Evolutionary conservation across 768 basidiomycete genomes (phyloP).

Genomic region (Kondoa malvinella): DNA sequence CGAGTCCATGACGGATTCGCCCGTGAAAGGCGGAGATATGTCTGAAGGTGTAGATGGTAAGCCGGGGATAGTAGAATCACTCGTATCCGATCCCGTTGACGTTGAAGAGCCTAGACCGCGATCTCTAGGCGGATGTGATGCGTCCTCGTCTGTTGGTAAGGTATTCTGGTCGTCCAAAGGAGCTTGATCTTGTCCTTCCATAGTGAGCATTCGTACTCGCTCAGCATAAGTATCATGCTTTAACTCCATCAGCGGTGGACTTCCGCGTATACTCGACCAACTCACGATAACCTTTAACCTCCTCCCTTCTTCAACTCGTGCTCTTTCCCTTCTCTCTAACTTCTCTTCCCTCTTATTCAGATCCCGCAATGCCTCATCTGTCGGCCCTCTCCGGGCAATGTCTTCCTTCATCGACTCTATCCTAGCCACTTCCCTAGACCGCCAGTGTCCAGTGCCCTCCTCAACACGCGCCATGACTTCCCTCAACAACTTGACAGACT

Average conservation of each 20-base stretch:
- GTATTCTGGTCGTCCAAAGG: neutral
- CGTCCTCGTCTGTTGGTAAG: neutral
- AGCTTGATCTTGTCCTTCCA: neutral
- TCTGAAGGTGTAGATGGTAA: neutral
- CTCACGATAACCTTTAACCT: constrained; percentile 74
- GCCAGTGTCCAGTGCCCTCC: constrained; percentile 42
- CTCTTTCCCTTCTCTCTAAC: constrained; percentile 54
- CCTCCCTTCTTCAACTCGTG: constrained; percentile 76
- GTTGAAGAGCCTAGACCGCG: neutral
- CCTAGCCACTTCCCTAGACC: constrained; percentile 5
- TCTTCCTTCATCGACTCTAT: constrained; percentile 32
- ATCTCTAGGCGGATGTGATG: neutral
- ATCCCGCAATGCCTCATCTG: constrained; percentile 40
- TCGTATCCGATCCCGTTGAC: neutral
- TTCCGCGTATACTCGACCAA: constrained; percentile 18
- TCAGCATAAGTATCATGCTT: constrained; percentile 92
- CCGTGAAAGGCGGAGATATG: neutral
- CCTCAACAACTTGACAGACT: constrained; percentile 66
- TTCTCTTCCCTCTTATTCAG: constrained; percentile 30
- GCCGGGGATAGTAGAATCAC: neutral
- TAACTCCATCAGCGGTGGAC: neutral
- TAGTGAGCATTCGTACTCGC: constrained; percentile 67
- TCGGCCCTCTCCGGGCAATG: constrained; percentile 31
- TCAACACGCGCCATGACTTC: constrained; percentile 79
- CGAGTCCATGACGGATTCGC: neutral